A percentile compares a stretch with the other conserved stretches of the same genome.
Conservation (phyloP, 140 eudicot species). For the Oenanthe javanica region DNA sequence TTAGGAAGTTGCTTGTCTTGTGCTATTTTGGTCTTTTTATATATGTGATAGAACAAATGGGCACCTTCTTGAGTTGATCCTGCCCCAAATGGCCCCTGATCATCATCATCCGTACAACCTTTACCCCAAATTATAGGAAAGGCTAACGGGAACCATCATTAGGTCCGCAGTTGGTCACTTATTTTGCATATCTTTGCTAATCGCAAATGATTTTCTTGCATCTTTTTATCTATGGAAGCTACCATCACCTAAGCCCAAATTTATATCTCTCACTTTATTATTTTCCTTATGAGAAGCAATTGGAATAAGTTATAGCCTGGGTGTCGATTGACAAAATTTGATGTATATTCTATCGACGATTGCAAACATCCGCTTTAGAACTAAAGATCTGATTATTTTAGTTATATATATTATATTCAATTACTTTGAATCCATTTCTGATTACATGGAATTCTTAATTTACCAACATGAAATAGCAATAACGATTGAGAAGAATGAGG, state of each 20-base stretch:
- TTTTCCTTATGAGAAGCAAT: too few species aligned
- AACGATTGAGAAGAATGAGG: neutral
- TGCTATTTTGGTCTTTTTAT: constrained; percentile 22
- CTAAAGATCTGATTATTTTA: neutral
- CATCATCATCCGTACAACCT: neutral
- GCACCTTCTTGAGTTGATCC: neutral
- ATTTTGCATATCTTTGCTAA: neutral
- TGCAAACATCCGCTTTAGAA: too few species aligned
- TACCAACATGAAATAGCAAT: neutral
- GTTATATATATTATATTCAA: neutral
- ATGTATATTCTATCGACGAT: too few species aligned
- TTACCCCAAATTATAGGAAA: neutral
- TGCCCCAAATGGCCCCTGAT: too few species aligned
- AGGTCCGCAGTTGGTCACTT: neutral
- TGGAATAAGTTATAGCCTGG: too few species aligned
- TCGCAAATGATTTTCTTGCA: neutral
- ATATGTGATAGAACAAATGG: neutral
- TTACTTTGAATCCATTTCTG: neutral
- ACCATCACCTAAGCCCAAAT: too few species aligned
- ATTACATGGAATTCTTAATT: neutral
- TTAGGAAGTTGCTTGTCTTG: constrained; percentile 51
- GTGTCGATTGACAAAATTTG: too few species aligned
- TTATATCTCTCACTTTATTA: too few species aligned
- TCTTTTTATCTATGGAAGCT: neutral
- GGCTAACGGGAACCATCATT: neutral